Conservation (phyloP, 2,329 filamentous ascomycete species). For the Grosmannia serpens region DNA sequence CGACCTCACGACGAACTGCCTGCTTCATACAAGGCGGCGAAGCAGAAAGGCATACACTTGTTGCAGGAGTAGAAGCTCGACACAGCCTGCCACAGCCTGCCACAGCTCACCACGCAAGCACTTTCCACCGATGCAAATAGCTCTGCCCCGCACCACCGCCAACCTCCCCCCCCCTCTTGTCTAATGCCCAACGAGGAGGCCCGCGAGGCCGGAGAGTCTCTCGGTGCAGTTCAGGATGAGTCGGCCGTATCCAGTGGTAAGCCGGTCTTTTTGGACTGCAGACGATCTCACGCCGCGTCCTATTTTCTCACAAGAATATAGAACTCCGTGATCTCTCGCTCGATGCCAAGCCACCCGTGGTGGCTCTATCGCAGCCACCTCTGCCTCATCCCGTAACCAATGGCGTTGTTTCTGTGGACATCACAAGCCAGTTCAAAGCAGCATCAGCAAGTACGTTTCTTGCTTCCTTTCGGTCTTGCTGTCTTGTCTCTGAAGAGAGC, state of each 20-base stretch:
- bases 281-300: neutral
- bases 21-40: neutral
- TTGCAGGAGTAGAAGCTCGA: neutral
- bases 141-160: neutral
- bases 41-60: neutral
- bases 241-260: neutral
- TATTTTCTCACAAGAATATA: conserved; percentile 11
- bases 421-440: conserved; percentile 42
- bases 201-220: conserved; percentile 1
- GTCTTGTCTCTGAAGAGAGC: neutral
- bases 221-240: neutral
- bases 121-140: neutral
- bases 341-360: conserved; percentile 9
- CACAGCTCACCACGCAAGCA: neutral
- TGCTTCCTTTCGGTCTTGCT: conserved; percentile 8
- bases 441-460: conserved; percentile 38
- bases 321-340: conserved; percentile 31
- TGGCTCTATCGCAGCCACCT: conserved; percentile 22
- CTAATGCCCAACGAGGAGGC: conserved; percentile 5
- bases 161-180: too few species aligned
- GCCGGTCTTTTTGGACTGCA: neutral
- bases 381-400: conserved; percentile 30
- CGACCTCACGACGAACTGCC: neutral
- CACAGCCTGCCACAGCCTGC: neutral
- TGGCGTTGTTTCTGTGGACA: conserved; percentile 45